Evolutionary conservation across 139 green algal species (phyloP), one percentile per base, ranked within the genome.

Genomic region (Volvox reticuliferus): DNA sequence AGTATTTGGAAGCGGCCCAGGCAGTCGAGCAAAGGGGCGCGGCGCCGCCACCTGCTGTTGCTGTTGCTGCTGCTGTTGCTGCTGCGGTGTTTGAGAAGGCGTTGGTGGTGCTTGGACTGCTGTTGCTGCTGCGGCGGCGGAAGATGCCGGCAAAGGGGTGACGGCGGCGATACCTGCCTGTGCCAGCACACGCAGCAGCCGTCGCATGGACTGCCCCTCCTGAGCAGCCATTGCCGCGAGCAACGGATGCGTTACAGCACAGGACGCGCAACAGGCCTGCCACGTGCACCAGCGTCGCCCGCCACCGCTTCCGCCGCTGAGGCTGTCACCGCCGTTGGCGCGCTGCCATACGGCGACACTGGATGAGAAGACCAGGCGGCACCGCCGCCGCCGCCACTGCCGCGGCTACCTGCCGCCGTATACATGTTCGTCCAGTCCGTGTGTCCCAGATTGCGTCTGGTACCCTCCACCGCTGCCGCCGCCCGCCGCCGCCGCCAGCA

Each of bases 181-280:
- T 35, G 78, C 78, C 78, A 84, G 36, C 82, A 20, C 63, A n/a
- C 86, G 86, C 50, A 90, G 86, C 86, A 90, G 20, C 20, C 86
- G 86, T 44, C 86, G 69, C 86, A 90, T 62, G 21, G 69, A 22
- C 73, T 75, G 73, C 1, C 86, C 86, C 50, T 76, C 50, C 26
- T 44, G 68, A 69, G 19, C 55, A n/a, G 55, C 86, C 71, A 90
- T 62, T 5, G 50, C 69, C 19, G n/a, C 71, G n/a, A 30, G 86
- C 86, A 3, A 83, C 86, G 30, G 44, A 35, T 0, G 69, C 24
- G 12, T 83, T 32, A 75, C 71, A 90, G 73, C 50, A 75, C 71
- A 90, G 86, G 50, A 83, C 86, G 20, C 86, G 73, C 86, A 90
- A 75, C 86, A 90, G 86, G 22, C 86, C 86, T 16, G 71, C 86